Conservation (phyloP, 1,284 basidiomycete species). For the Pholiota adiposa region DNA sequence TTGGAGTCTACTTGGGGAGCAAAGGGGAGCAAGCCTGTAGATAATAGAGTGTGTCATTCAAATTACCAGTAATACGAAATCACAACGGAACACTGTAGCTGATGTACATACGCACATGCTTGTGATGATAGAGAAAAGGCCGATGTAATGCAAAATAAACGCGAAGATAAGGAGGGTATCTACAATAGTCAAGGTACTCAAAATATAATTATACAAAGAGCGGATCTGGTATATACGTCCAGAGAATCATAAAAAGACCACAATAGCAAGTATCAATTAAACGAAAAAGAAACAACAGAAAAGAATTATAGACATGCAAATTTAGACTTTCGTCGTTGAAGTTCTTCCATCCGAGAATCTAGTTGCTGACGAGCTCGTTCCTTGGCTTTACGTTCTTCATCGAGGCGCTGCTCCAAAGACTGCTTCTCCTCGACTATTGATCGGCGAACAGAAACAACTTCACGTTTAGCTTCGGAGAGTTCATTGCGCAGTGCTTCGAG, state of each 20-base stretch:
- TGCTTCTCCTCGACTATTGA: constrained; percentile 87
- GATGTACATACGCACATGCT: constrained; percentile 23
- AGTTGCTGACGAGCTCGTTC: constrained; percentile 83
- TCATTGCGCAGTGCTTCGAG: constrained; percentile 70
- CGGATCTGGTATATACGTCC: constrained; percentile 37
- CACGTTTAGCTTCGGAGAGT: constrained; percentile 74
- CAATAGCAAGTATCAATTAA: constrained; percentile 31
- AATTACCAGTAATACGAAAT: constrained; percentile 15
- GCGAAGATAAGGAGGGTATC: constrained; percentile 41
- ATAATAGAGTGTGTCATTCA: constrained; percentile 7
- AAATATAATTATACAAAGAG: constrained; percentile 41
- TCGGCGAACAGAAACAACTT: constrained; percentile 76
- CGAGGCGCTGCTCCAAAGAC: constrained; percentile 76
- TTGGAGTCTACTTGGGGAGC: too few relatives aligned
- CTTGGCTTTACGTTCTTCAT: constrained; percentile 83
- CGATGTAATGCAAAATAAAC: constrained; percentile 26
- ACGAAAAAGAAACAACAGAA: constrained; percentile 21
- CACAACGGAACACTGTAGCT: constrained; percentile 20
- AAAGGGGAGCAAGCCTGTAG: not conserved
- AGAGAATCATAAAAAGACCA: constrained; percentile 28
- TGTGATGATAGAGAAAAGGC: constrained; percentile 16
- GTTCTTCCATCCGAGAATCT: constrained; percentile 83
- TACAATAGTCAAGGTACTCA: constrained; percentile 37
- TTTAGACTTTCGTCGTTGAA: constrained; percentile 81
- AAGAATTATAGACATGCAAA: constrained; percentile 74